These are phyloP conservation scores for Cynanchum wilfordii DNA, from an alignment of 257 asterid genomes.

Conservation along the genomic window DNA sequence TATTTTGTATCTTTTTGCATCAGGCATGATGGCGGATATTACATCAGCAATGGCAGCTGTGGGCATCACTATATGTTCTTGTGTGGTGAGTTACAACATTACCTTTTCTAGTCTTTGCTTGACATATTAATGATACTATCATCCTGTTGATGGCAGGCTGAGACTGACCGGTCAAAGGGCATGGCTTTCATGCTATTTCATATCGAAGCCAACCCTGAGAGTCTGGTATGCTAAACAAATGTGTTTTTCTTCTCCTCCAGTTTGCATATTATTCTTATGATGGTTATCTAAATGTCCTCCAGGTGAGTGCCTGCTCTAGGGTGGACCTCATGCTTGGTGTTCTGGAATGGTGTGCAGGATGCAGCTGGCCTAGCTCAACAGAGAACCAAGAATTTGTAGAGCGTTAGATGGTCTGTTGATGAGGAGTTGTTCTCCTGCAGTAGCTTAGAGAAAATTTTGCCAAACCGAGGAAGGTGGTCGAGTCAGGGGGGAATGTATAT, in stretches of 20 bases:
- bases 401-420: conserved; percentile 31
- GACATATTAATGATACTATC: neutral
- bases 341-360: conserved; percentile 87
- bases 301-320: conserved; percentile 62
- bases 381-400: conserved; percentile 50
- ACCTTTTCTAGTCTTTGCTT: conserved; percentile 5
- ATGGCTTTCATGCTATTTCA: conserved; percentile 78
- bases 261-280: conserved; percentile 6
- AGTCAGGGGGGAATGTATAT: conserved; percentile 47
- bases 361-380: conserved; percentile 71
- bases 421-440: conserved; percentile 23
- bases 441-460: conserved; percentile 38
- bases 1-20: neutral
- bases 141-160: conserved; percentile 50
- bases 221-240: conserved; percentile 49
- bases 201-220: conserved; percentile 65
- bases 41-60: conserved; percentile 72
- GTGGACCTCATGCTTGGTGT: conserved; percentile 78
- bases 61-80: conserved; percentile 70
- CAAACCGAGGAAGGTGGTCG: conserved; percentile 27
- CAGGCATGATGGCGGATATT: conserved; percentile 91
- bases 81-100: conserved; percentile 49
- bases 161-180: conserved; percentile 62
- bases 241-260: neutral
- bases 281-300: conserved; percentile 13